These are phyloP conservation scores for Mallotus repandus DNA, from an alignment of 441 rosid species.

Conservation along the genomic window DNA sequence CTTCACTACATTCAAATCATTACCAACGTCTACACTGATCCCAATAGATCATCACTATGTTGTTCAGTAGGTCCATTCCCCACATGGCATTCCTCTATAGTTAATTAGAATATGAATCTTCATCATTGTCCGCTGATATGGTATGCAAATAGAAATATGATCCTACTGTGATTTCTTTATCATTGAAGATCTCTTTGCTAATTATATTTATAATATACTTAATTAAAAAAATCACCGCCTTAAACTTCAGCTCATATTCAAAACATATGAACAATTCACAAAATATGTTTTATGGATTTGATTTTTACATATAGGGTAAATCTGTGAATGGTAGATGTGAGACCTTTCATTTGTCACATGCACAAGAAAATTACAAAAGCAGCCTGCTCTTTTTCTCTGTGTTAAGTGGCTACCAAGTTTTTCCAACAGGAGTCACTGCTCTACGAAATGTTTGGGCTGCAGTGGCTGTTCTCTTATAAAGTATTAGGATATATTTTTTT, in stretches of 20 bases:
- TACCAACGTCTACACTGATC: constrained; percentile 30
- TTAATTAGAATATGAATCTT: constrained; percentile 34
- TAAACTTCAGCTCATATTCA: neutral
- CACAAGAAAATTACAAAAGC: neutral
- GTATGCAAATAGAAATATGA: constrained; percentile 14
- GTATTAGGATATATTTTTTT: neutral
- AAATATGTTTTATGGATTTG: neutral
- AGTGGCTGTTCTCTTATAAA: neutral
- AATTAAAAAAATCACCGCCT: neutral
- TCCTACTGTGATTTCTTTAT: constrained; percentile 29
- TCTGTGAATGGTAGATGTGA: neutral
- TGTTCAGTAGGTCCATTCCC: constrained; percentile 39
- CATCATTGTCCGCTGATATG: constrained; percentile 42
- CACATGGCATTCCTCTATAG: constrained; percentile 46
- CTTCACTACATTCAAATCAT: constrained; percentile 47
- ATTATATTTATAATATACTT: constrained; percentile 4
- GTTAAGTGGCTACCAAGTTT: neutral
- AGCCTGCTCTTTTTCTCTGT: constrained; percentile 6
- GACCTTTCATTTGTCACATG: neutral
- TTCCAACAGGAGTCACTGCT: neutral
- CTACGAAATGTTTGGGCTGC: neutral
- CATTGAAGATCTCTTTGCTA: constrained; percentile 34
- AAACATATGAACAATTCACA: constrained; percentile 1
- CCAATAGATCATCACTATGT: constrained; percentile 13
- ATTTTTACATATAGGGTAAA: neutral